phyloP scores from a whole-genome alignment of 495 filamentous ascomycete genomes.

The Halenospora varia region DNA sequence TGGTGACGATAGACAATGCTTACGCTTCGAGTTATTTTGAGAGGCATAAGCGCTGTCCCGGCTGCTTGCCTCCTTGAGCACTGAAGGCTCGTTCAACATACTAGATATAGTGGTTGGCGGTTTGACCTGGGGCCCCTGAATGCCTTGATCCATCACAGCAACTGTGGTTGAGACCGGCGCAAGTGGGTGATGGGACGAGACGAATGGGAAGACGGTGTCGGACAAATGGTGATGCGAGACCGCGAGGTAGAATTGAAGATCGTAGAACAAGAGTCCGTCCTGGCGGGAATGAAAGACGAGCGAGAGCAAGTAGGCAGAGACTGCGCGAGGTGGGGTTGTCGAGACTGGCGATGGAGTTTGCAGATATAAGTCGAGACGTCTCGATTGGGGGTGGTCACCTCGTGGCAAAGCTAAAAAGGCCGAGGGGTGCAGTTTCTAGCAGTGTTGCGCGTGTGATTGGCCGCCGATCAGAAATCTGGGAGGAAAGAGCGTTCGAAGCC shows the following conservation, averaged over 20 bases:
- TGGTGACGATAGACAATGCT: constrained; percentile 1
- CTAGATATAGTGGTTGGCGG: constrained; percentile 2
- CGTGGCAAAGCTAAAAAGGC: neutral
- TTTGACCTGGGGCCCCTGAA: neutral
- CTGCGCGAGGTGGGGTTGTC: neutral
- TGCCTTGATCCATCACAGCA: neutral
- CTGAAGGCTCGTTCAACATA: constrained; percentile 1
- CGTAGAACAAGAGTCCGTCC: neutral
- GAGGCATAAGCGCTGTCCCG: constrained; percentile 4
- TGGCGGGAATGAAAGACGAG: neutral
- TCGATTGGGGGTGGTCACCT: neutral
- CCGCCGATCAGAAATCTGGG: neutral
- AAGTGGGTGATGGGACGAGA: neutral
- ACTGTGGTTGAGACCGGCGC: neutral
- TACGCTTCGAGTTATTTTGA: constrained; percentile 5
- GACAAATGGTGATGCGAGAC: neutral
- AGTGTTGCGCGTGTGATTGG: neutral
- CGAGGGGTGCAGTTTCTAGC: neutral
- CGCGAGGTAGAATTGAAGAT: neutral
- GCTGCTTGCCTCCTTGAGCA: constrained; percentile 1
- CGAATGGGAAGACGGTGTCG: neutral
- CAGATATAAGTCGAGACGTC: neutral
- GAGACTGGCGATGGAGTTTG: neutral
- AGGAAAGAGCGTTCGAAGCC: neutral
- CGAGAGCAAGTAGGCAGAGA: neutral